phyloP scores from a whole-genome alignment of 2,329 filamentous ascomycete species.

The Fusarium mexicanum region DNA sequence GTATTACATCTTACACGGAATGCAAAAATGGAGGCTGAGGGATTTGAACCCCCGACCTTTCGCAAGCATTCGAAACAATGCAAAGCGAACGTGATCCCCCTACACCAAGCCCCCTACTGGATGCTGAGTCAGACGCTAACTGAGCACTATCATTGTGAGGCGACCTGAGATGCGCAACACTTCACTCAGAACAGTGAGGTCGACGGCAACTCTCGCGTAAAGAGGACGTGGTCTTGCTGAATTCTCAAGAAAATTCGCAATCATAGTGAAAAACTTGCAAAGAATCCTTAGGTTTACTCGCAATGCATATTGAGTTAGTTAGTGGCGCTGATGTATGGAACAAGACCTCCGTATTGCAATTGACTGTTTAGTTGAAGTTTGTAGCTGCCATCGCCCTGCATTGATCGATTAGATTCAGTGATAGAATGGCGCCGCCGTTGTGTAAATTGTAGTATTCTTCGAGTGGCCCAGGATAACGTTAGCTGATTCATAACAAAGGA shows the following conservation, averaged over 20 bases:
- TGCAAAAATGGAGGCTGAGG: constrained; percentile 16
- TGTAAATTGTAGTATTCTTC: no score
- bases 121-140: neutral
- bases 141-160: accelerated
- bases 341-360: neutral
- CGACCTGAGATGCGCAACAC: accelerated
- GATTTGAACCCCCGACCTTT: constrained; percentile 20
- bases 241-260: accelerated
- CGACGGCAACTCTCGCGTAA: neutral
- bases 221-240: neutral
- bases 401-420: accelerated
- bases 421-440: accelerated
- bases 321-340: neutral
- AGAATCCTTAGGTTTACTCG: accelerated
- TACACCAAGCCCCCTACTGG: neutral
- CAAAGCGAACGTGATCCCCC: constrained; percentile 18
- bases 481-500: neutral
- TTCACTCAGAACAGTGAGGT: no score
- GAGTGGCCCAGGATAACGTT: neutral
- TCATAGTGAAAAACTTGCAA: accelerated
- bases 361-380: neutral
- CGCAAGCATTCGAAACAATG: constrained; percentile 13
- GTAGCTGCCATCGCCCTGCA: accelerated
- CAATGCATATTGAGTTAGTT: accelerated
- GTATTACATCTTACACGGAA: accelerated